Percentiles rank a stretch among this genome's conserved stretches.
Evolutionary conservation across 2,329 filamentous ascomycete species (phyloP).

Genomic region (Clonostachys rosea): DNA sequence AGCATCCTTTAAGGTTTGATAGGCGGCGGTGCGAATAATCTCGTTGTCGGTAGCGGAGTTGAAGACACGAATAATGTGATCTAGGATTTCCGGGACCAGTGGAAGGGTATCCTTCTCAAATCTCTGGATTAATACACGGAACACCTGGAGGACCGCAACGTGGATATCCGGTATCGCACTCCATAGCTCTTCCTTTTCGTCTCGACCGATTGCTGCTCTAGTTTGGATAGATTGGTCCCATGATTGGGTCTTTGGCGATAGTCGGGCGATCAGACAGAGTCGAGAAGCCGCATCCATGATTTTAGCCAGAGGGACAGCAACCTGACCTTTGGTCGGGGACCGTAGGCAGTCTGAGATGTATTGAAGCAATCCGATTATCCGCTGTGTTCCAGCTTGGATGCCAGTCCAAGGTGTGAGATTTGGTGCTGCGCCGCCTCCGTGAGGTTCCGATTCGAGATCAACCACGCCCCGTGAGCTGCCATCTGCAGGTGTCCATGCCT

Average conservation of each 20-base stretch:
- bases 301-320: conserved; percentile 63
- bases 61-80: conserved; percentile 71
- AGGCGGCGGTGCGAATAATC: conserved; percentile 55
- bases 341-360: conserved; percentile 61
- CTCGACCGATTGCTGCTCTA: conserved; percentile 69
- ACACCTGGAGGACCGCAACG: conserved; percentile 60
- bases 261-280: conserved; percentile 61
- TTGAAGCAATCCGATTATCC: conserved; percentile 61
- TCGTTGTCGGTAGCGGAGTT: conserved; percentile 47
- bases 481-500: conserved; percentile 72
- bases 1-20: conserved; percentile 52
- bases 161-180: conserved; percentile 70
- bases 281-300: conserved; percentile 67
- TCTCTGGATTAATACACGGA: conserved; percentile 51
- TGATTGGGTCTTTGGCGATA: conserved; percentile 37
- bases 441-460: conserved; percentile 38
- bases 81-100: conserved; percentile 59
- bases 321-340: conserved; percentile 57
- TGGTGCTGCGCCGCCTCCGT: conserved; percentile 35
- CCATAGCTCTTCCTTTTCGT: conserved; percentile 80
- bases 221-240: conserved; percentile 51
- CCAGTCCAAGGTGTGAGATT: conserved; percentile 69
- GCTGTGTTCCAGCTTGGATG: conserved; percentile 67
- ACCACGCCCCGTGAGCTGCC: conserved; percentile 38
- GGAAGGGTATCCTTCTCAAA: conserved; percentile 54